A percentile compares a stretch with the other conserved stretches of the same genome.
Conservation (phyloP, 2,329 filamentous ascomycete species). For the Cytospora paraplurivora region DNA sequence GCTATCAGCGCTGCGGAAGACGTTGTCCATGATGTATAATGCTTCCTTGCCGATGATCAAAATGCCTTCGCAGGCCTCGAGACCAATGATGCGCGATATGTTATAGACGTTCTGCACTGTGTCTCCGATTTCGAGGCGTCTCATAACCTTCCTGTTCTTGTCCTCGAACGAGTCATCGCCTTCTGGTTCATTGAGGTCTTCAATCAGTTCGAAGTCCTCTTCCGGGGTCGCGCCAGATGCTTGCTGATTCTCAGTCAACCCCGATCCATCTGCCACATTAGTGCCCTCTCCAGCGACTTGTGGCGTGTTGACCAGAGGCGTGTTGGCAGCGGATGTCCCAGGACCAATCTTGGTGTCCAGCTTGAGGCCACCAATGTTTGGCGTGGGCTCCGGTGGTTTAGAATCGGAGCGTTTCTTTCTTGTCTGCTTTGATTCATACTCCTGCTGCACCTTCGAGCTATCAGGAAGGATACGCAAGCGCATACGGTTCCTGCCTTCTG, state of each 20-base stretch:
- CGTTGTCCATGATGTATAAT: slow-evolving; percentile 93
- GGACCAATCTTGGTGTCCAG: slow-evolving; percentile 36
- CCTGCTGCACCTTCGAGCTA: slow-evolving; percentile 64
- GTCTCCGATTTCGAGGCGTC: slow-evolving; percentile 86
- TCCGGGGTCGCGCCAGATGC: slow-evolving; percentile 56
- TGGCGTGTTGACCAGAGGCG: slow-evolving; percentile 11
- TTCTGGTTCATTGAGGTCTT: slow-evolving; percentile 86
- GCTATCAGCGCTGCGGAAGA: slow-evolving; percentile 91
- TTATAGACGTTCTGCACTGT: slow-evolving; percentile 94
- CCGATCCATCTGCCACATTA: slow-evolving; percentile 31
- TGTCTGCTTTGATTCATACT: slow-evolving; percentile 76
- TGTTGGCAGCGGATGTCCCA: slow-evolving; percentile 15
- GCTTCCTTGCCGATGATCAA: slow-evolving; percentile 90
- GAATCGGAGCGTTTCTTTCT: slow-evolving; percentile 31
- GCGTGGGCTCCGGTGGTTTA: slow-evolving; percentile 31
- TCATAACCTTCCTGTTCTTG: slow-evolving; percentile 97
- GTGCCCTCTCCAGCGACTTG: slow-evolving; percentile 24
- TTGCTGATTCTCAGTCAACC: slow-evolving; percentile 34
- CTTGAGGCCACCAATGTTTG: slow-evolving; percentile 25
- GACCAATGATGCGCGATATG: slow-evolving; percentile 87
- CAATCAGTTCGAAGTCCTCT: slow-evolving; percentile 94
- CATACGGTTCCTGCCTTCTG: slow-evolving; percentile 95
- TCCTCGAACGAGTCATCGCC: slow-evolving; percentile 82
- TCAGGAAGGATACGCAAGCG: slow-evolving; percentile 84
- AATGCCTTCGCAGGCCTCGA: slow-evolving; percentile 92